Evolutionary conservation across 371 early-diverging fungal genomes (phyloP).

Genomic region (Mortierella sp.): DNA sequence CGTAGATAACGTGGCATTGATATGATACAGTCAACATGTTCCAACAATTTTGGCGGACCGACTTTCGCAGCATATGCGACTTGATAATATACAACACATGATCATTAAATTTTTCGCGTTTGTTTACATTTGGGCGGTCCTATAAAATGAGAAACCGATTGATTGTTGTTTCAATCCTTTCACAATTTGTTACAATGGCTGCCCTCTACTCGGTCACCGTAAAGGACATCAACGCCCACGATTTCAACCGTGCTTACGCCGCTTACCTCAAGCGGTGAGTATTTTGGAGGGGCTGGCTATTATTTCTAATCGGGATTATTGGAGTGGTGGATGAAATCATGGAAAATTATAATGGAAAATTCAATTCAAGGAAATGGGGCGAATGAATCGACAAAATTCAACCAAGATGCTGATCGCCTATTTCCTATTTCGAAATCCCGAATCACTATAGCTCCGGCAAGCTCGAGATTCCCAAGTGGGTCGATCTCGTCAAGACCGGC

Average conservation of each 20-base stretch:
- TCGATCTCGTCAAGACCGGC: conserved; percentile 98
- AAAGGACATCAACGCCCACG: conserved; percentile 95
- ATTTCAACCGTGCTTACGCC: conserved; percentile 97
- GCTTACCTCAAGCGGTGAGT: conserved; percentile 82
- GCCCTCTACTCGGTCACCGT: conserved; percentile 79
- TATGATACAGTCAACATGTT: too few species aligned
- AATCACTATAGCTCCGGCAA: conserved; percentile 93
- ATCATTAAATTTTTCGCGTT: conserved; percentile 12
- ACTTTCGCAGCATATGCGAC: background rate
- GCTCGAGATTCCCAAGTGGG: conserved; percentile 98
- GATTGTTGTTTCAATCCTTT: conserved; percentile 35
- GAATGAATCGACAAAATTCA: conserved; percentile 26
- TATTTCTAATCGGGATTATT: too few species aligned
- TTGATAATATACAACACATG: background rate
- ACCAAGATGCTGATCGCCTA: background rate
- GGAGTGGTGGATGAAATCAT: conserved; percentile 45
- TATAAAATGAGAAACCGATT: background rate
- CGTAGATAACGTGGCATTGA: too few species aligned
- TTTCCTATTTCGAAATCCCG: conserved; percentile 3
- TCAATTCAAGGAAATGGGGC: background rate
- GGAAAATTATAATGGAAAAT: conserved; percentile 95
- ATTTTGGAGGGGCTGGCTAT: background rate
- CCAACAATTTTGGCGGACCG: too few species aligned
- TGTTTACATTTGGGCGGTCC: conserved; percentile 4
- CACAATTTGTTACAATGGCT: conserved; percentile 52